phyloP scores from a whole-genome alignment of 129 eudicot genomes.

The Flaveria linearis region DNA sequence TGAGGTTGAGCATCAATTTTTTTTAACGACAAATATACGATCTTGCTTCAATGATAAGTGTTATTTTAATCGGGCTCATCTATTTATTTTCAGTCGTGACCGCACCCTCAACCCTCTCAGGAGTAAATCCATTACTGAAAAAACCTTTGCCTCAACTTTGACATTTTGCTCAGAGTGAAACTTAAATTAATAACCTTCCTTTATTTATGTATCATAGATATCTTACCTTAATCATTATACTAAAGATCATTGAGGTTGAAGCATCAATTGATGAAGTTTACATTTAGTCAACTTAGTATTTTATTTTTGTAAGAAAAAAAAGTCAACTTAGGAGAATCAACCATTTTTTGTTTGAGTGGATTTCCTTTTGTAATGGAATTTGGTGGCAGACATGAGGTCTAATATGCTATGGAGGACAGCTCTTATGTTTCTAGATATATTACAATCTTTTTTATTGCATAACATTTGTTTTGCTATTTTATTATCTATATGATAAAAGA shows the following conservation, averaged over 20 bases:
- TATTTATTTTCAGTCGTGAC: too few species aligned
- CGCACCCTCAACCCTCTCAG: too few species aligned
- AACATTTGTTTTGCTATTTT: background rate
- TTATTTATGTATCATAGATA: too few species aligned
- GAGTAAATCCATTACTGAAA: too few species aligned
- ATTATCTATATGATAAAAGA: background rate
- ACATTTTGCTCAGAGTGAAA: too few species aligned
- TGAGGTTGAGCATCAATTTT: constrained; percentile 24
- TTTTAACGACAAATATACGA: too few species aligned
- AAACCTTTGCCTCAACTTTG: too few species aligned
- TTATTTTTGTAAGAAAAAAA: constrained; percentile 11
- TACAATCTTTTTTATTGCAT: background rate
- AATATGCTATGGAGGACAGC: constrained; percentile 25
- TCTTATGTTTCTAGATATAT: constrained; percentile 16
- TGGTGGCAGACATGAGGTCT: constrained; percentile 30
- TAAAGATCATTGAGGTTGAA: constrained; percentile 15
- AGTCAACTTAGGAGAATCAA: constrained; percentile 36
- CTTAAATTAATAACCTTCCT: too few species aligned
- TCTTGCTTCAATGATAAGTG: too few species aligned
- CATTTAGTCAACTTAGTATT: constrained; percentile 18
- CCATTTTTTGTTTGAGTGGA: constrained; percentile 31
- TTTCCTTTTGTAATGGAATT: constrained; percentile 28
- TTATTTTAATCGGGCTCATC: too few species aligned
- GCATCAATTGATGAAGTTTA: constrained; percentile 7
- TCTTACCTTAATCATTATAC: too few species aligned